Conservation (phyloP, 2,329 filamentous ascomycete species). For the Xylaria polymorpha region DNA sequence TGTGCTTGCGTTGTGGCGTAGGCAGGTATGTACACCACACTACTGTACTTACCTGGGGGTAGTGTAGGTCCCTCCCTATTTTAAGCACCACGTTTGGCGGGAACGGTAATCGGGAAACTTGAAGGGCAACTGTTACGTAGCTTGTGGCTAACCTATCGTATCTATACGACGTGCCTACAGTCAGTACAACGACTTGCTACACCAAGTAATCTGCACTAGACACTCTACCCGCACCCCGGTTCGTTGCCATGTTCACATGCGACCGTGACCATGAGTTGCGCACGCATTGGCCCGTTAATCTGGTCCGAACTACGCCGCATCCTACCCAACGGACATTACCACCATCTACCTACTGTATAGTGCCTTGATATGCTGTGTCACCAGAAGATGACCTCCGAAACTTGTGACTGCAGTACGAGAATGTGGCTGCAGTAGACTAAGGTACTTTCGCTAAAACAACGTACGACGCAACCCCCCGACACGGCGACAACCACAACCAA, state of each 20-base stretch:
- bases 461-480: not conserved
- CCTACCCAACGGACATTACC: conserved; percentile 8
- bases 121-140: conserved; percentile 28
- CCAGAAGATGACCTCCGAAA: conserved; percentile 5
- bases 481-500: not conserved
- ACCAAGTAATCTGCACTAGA: not conserved
- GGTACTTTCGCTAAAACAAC: not conserved
- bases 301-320: conserved; percentile 20
- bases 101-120: not conserved
- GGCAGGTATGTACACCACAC: not conserved
- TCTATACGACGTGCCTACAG: not conserved
- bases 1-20: too few species aligned
- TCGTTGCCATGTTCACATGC: conserved; percentile 30
- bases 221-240: not conserved
- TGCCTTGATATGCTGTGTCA: conserved; percentile 9
- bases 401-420: conserved; percentile 1
- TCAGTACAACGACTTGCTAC: not conserved
- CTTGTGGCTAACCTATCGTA: not conserved
- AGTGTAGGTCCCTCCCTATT: conserved; percentile 10
- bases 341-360: conserved; percentile 26
- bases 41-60: not conserved
- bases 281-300: conserved; percentile 20
- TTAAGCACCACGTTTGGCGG: conserved; percentile 14
- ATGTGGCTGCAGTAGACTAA: not conserved
- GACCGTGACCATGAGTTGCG: conserved; percentile 25